Base-by-base conservation (phyloP, 768 basidiomycete species). In the Crepidotus variabilis region DNA sequence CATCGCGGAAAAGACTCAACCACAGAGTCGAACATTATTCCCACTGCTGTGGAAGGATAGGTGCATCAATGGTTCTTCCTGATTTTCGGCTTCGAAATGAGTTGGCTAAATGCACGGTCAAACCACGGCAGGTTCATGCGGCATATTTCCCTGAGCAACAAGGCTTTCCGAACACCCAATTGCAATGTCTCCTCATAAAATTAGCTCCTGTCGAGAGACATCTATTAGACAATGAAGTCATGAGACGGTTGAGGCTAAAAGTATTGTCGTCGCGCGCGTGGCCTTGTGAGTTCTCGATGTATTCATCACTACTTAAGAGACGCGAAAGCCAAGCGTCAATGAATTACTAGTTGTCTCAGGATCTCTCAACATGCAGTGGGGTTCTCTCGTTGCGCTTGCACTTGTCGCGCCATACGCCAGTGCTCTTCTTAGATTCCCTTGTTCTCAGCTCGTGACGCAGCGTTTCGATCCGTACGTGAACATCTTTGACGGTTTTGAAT, bases 401-500 rank as follows among this genome's bases (percentile, higher is more conserved):
- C 51, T 52, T 10, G 51, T 22, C 13, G 52, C 57, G 18, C 23
- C 48, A 33, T 53, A 55, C 22, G 59, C 54, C 11, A 47, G 56
- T 45, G 63, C 63, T 7, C 60, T 62, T 34, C 35, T 65, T 33
- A 61, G 63, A 6, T 63, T 65, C 48, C 55, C 63, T 20, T 64
- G 60, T 50, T 62, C 63, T 14, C 63, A 65, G 52, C 61, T 65
- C 23, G 60, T 65, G 2, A 54, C 57, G 20, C 60, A 63, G 52
- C 61, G 63, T 13, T 61, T 60, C 50, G 63, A 65, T 35, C 63
- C 63, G 63, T 65, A 24, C 0, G 35, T n/a, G 35, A 8, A 8
- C 35, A 36, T 16, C 16, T 36, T 36, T 36, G 9, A 8, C 35
- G 35, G 8, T 36, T 8, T 8, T 8, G 16, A 16, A 16, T 16